These are phyloP conservation scores for Trichosporon sp. DNA, from an alignment of 1,284 basidiomycete species.

Conservation along the genomic window DNA sequence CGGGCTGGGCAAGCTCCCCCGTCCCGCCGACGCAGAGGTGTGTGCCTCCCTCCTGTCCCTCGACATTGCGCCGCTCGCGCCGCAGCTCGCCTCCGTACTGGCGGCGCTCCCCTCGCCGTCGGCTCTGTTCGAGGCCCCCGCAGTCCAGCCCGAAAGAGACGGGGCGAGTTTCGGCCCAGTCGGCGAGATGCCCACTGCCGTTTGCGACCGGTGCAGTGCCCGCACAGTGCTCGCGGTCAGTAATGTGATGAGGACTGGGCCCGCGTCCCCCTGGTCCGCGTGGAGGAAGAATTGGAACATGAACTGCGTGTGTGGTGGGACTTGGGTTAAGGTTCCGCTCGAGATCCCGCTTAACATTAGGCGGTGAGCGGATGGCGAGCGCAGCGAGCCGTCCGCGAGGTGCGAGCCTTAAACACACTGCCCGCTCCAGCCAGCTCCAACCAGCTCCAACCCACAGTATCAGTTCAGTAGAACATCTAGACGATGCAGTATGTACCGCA, in stretches of 20 bases:
- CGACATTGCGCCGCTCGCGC: conserved; percentile 26
- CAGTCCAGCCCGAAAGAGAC: conserved; percentile 32
- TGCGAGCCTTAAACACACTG: too few relatives aligned
- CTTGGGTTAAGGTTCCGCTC: conserved; percentile 38
- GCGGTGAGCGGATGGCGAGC: neutral
- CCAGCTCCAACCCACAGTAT: too few relatives aligned
- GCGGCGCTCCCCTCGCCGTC: conserved; percentile 36
- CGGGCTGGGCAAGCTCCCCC: conserved; percentile 23
- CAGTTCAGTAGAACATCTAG: too few relatives aligned
- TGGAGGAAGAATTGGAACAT: conserved; percentile 34
- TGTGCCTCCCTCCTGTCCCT: conserved; percentile 32
- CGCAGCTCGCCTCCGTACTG: conserved; percentile 28
- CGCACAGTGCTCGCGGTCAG: conserved; percentile 27
- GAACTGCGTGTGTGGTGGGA: conserved; percentile 46
- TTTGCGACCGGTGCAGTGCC: conserved; percentile 40
- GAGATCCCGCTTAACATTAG: conserved; percentile 21
- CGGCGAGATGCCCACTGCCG: conserved; percentile 29
- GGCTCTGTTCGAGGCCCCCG: conserved; percentile 35
- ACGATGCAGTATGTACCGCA: too few relatives aligned
- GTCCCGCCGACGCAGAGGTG: conserved; percentile 28
- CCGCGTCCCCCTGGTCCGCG: conserved; percentile 25
- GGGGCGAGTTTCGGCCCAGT: conserved; percentile 37
- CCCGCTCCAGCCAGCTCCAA: too few relatives aligned
- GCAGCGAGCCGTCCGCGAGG: too few relatives aligned
- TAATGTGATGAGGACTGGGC: conserved; percentile 26